A percentile compares a stretch with the other conserved stretches of the same genome.
phyloP scores from a whole-genome alignment of 495 filamentous ascomycete species.

The Staphylotrichum tortipilum region DNA sequence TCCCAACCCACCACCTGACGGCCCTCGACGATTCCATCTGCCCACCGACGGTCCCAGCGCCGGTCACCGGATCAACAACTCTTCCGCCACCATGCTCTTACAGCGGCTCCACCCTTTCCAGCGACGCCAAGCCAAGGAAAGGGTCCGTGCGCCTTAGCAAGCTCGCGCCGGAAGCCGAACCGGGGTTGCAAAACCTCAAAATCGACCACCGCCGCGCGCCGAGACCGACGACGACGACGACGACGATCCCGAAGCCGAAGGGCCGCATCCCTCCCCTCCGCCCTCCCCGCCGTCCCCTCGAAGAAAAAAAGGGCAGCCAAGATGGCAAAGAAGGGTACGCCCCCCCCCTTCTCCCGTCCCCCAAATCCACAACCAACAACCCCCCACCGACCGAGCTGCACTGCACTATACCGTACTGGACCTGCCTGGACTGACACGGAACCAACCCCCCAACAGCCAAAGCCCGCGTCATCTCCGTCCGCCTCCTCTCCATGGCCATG shows the following conservation, averaged over 20 bases:
- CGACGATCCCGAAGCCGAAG: background rate
- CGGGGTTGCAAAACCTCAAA: constrained; percentile 6
- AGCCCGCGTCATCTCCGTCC: constrained; percentile 83
- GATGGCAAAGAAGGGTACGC: constrained; percentile 49
- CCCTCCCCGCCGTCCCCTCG: too few relatives aligned
- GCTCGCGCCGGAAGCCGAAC: background rate
- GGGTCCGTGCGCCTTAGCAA: too few relatives aligned
- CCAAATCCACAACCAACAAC: background rate
- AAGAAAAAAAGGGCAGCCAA: constrained; percentile 9
- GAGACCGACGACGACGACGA: constrained; percentile 7
- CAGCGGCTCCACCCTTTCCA: too few relatives aligned
- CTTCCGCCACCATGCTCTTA: too few relatives aligned
- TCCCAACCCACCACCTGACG: too few relatives aligned
- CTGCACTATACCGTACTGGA: too few relatives aligned
- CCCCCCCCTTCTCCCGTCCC: too few relatives aligned
- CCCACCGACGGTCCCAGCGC: too few relatives aligned
- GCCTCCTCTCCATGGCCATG: constrained; percentile 96
- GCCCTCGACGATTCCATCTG: too few relatives aligned
- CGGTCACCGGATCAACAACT: too few relatives aligned
- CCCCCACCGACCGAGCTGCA: background rate
- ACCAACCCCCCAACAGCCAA: constrained; percentile 52
- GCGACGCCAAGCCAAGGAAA: background rate
- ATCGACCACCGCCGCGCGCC: background rate
- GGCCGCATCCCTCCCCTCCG: too few relatives aligned
- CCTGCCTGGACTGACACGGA: background rate